A percentile compares a stretch with the other conserved stretches of the same genome.
phyloP scores from a whole-genome alignment of 495 filamentous ascomycete genomes.

The Oleoguttula mirabilis region DNA sequence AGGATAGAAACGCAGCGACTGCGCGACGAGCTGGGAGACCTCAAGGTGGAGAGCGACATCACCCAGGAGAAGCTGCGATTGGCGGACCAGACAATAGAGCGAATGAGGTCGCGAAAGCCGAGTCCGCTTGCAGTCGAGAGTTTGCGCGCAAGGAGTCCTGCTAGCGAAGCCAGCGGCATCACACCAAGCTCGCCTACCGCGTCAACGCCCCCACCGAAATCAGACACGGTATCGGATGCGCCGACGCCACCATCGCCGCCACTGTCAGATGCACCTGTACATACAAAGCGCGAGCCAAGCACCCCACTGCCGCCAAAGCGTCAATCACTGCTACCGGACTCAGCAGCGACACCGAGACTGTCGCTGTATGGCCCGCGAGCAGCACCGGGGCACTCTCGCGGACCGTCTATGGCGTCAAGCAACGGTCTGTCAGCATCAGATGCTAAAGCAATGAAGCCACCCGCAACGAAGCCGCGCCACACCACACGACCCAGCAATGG shows the following conservation, averaged over 20 bases:
- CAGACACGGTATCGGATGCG: constrained; percentile 46
- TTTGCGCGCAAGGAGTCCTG: constrained; percentile 32
- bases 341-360: constrained; percentile 40
- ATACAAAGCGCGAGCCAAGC: constrained; percentile 21
- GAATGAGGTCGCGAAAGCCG: constrained; percentile 40
- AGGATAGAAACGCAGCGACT: constrained; percentile 82
- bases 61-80: constrained; percentile 79
- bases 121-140: constrained; percentile 33
- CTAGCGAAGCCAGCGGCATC: constrained; percentile 34
- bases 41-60: constrained; percentile 91
- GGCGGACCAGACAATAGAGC: constrained; percentile 42
- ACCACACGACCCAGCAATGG: constrained; percentile 27
- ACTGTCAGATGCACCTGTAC: constrained; percentile 29
- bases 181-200: constrained; percentile 33
- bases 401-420: constrained; percentile 41
- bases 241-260: constrained; percentile 55
- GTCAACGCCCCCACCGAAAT: constrained; percentile 51
- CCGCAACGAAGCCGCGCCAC: constrained; percentile 29
- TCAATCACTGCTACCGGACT: constrained; percentile 25
- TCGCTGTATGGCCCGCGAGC: constrained; percentile 18
- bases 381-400: constrained; percentile 37
- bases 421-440: constrained; percentile 28
- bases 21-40: constrained; percentile 78
- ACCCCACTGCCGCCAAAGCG: constrained; percentile 34
- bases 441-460: constrained; percentile 27